phyloP scores from a whole-genome alignment of 2,329 filamentous ascomycete species.

The Fusarium anguioides region DNA sequence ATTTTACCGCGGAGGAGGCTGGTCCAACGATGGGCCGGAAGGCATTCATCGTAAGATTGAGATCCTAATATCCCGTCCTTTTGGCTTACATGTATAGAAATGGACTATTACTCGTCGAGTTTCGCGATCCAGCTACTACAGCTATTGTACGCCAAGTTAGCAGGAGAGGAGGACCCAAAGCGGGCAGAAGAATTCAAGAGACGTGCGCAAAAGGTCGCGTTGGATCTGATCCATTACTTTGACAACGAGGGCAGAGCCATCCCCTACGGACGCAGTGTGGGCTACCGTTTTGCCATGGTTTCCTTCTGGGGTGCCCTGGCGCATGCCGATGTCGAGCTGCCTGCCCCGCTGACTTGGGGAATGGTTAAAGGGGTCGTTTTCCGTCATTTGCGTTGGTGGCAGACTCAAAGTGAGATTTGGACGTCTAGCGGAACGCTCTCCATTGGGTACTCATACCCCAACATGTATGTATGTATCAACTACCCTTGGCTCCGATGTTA shows the following conservation, averaged over 20 bases:
- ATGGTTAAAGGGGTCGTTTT: conserved; percentile 81
- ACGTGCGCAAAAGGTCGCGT: conserved; percentile 72
- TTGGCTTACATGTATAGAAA: conserved; percentile 60
- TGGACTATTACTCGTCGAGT: conserved; percentile 87
- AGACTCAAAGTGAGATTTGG: conserved; percentile 79
- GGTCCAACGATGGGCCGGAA: conserved; percentile 84
- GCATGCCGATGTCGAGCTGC: conserved; percentile 79
- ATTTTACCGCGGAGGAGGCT: conserved; percentile 84
- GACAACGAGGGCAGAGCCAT: conserved; percentile 77
- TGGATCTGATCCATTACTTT: conserved; percentile 81
- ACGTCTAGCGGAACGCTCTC: conserved; percentile 78
- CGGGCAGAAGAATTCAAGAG: conserved; percentile 76
- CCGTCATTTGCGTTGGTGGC: conserved; percentile 83
- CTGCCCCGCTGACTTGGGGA: conserved; percentile 78
- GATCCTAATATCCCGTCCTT: neutral
- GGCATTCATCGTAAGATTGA: conserved; percentile 71
- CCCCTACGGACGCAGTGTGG: conserved; percentile 81
- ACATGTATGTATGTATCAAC: conserved; percentile 69
- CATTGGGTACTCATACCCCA: conserved; percentile 81
- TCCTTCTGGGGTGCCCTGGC: conserved; percentile 84
- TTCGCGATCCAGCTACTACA: conserved; percentile 87
- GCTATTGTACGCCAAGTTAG: conserved; percentile 79
- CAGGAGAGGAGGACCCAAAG: conserved; percentile 72
- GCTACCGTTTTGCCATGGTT: conserved; percentile 88
- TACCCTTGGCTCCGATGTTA: neutral